Conservation (phyloP, 208 protist genomes). For the Wallacemonas sp. region DNA sequence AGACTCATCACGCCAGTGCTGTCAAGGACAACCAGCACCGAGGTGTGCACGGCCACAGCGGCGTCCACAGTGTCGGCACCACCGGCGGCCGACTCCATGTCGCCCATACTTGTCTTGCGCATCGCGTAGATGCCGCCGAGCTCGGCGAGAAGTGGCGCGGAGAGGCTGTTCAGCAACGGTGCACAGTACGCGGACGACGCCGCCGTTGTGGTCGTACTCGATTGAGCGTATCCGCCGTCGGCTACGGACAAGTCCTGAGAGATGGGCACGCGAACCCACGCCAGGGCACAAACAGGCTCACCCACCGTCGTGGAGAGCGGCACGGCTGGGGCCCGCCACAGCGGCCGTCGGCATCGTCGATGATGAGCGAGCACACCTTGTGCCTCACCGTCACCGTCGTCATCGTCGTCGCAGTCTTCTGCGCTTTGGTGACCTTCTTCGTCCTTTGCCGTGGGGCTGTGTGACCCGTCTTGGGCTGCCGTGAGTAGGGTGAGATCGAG, state of each 20-base stretch:
- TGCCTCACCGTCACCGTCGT: background rate
- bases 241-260: no score
- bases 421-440: no score
- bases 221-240: no score
- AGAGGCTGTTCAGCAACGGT: conserved; percentile 18
- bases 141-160: conserved; percentile 27
- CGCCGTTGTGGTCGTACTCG: no score
- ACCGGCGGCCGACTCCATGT: no score
- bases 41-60: background rate
- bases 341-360: background rate
- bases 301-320: background rate
- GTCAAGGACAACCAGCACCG: conserved; percentile 52
- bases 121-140: conserved; percentile 12
- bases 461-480: background rate
- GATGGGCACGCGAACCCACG: conserved; percentile 2
- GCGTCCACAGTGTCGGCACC: background rate
- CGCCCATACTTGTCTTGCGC: no score
- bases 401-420: background rate
- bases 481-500: background rate
- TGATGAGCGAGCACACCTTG: background rate
- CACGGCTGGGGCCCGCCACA: background rate
- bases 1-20: conserved; percentile 42
- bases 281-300: background rate
- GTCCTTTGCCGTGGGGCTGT: no score
- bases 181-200: no score